Evolutionary conservation across 805 yeast genomes (phyloP).

Genomic region (Zygoascus biomembranicola): DNA sequence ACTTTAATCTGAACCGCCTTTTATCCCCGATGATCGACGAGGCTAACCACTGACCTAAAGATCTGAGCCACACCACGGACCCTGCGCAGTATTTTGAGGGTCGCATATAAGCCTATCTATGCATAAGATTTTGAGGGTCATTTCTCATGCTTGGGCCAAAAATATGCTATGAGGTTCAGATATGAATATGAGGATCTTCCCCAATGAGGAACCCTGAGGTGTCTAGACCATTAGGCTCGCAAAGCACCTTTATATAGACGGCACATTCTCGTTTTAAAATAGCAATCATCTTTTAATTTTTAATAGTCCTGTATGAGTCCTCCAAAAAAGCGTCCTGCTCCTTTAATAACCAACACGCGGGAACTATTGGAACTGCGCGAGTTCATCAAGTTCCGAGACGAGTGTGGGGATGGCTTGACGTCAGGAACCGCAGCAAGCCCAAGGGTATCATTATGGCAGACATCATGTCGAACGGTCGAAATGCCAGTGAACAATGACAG

Average conservation of each 20-base stretch:
- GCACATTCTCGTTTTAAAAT: too few species aligned
- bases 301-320: background rate
- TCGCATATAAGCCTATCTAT: background rate
- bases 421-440: constrained; percentile 1
- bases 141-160: background rate
- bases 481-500: background rate
- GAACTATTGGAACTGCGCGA: background rate
- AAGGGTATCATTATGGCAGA: background rate
- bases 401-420: background rate
- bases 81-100: background rate
- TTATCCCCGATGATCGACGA: too few species aligned
- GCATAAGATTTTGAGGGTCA: background rate
- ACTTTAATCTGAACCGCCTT: too few species aligned
- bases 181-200: too few species aligned
- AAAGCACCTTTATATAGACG: too few species aligned
- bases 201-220: too few species aligned
- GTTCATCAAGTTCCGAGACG: background rate
- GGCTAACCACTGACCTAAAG: too few species aligned
- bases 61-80: background rate
- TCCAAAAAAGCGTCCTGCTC: background rate
- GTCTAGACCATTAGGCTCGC: too few species aligned
- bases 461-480: background rate
- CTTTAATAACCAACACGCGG: background rate
- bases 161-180: too few species aligned
- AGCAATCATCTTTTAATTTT: too few species aligned